These are phyloP conservation scores for Solanum pennellii DNA, from an alignment of 257 asterid genomes.

Conservation along the genomic window DNA sequence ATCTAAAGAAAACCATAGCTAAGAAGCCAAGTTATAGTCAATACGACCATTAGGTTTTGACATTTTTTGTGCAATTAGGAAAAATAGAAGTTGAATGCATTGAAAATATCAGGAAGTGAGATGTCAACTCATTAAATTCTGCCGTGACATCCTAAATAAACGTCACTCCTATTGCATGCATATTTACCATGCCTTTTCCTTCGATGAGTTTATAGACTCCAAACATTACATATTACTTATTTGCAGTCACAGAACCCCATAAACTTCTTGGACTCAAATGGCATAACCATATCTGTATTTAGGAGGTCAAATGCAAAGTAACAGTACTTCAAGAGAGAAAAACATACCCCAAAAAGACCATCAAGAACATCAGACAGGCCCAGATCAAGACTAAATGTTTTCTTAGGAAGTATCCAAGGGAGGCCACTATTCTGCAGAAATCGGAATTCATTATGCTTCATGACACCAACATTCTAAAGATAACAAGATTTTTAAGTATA, in stretches of 20 bases:
- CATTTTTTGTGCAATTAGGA: neutral
- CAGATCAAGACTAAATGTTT: conserved; percentile 29
- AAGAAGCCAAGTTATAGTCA: neutral
- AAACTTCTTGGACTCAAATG: neutral
- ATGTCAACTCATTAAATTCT: neutral
- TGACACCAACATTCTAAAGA: neutral
- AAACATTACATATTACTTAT: neutral
- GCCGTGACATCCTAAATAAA: neutral
- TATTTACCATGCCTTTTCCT: neutral
- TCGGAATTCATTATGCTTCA: neutral
- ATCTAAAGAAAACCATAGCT: neutral
- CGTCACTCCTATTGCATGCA: neutral
- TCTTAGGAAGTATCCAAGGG: conserved; percentile 78
- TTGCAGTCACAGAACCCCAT: neutral
- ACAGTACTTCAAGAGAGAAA: neutral
- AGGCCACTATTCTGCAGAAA: conserved; percentile 76
- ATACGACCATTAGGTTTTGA: neutral
- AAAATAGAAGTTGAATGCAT: neutral
- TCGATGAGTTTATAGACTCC: neutral
- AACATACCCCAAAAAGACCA: conserved; percentile 20
- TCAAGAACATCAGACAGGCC: conserved; percentile 30
- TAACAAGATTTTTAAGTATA: neutral
- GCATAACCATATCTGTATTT: neutral
- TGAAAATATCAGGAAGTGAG: neutral
- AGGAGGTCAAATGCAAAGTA: neutral